A percentile compares a stretch with the other conserved stretches of the same genome.
These are phyloP conservation scores for Populus deltoides DNA, from an alignment of 345 rosid genomes.

Conservation along the genomic window DNA sequence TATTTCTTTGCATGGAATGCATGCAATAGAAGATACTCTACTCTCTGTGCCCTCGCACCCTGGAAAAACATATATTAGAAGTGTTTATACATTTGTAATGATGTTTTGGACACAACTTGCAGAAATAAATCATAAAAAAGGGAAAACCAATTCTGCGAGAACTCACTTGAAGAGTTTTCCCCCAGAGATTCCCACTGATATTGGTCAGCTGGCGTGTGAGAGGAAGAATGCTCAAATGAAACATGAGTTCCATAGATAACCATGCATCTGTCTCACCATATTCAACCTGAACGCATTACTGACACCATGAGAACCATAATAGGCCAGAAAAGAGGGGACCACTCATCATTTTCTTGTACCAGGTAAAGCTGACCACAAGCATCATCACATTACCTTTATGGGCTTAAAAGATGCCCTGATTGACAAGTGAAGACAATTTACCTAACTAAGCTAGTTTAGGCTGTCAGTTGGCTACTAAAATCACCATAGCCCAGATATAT, in stretches of 20 bases:
- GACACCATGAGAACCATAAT: conserved; percentile 21
- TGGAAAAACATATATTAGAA: conserved; percentile 26
- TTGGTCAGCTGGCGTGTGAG: conserved; percentile 97
- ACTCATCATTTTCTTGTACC: background rate
- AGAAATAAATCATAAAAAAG: background rate
- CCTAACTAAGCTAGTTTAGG: background rate
- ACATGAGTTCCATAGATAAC: conserved; percentile 98
- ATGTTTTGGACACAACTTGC: conserved; percentile 2
- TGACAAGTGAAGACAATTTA: background rate
- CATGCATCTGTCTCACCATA: conserved; percentile 97
- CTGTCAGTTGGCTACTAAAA: background rate
- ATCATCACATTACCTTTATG: background rate
- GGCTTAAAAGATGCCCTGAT: background rate
- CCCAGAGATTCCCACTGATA: conserved; percentile 99
- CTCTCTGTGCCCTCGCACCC: conserved; percentile 99
- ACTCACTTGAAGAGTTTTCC: conserved; percentile 93
- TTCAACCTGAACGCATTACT: conserved; percentile 63
- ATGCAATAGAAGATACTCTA: conserved; percentile 87
- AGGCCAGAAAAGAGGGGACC: background rate
- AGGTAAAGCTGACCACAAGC: conserved; percentile 1
- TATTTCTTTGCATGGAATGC: conserved; percentile 86
- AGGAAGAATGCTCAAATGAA: conserved; percentile 92
- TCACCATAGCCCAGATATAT: background rate
- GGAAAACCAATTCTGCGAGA: background rate
- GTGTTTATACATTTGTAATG: background rate